Base-by-base conservation (phyloP, 805 yeast genomes). In the Saccharomycopsis sp. region DNA sequence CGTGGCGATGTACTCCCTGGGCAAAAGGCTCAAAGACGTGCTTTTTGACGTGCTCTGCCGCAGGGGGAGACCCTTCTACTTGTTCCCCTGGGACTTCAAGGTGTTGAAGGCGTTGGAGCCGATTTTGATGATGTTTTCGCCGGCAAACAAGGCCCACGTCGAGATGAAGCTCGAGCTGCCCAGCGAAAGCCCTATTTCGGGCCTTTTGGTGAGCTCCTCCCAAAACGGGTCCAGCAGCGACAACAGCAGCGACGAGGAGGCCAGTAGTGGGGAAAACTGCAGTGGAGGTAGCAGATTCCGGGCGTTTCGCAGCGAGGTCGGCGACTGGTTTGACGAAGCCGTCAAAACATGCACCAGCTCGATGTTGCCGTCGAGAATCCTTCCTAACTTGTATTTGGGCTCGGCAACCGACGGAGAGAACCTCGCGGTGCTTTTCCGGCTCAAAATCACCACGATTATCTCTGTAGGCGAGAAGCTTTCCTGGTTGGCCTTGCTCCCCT, bases 321-420 rank as follows among this genome's bases (percentile, higher is more conserved):
- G 18, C 21, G 21, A 44, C 16, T 44, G 48, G 48, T 44, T 44
- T 12, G 48, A 44, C 12, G 21, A 7, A n/a, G 48, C 48, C 4
- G 48, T 44, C 21, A 44, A 44, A 18, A 44, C 48, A 12, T 44
- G 48, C 16, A 44, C 77, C 66, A 91, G 97, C 16, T 76, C 94
- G 24, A n/a, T 58, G 1, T 67, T 92, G 23, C 98, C 98, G 1
- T 90, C 97, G 0, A 74, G 88, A 55, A 85, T 92, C 2, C 71
- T 91, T 55, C 88, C 92, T 1, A 91, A 91, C 69, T 70, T 92
- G 61, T 92, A 91, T 66, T 74, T 92, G 55, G 98, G 98, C 0
- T 85, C 94, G 2, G 73, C 91, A 56, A 79, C 72, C 52, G 97
- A 92, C 72, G 97, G 97, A 2, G 83, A 83, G 57, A 81, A 84